Evolutionary conservation across 805 yeast genomes (phyloP), one percentile per base, ranked within the genome.

Genomic region (Hanseniaspora pseudoguilliermondii): DNA sequence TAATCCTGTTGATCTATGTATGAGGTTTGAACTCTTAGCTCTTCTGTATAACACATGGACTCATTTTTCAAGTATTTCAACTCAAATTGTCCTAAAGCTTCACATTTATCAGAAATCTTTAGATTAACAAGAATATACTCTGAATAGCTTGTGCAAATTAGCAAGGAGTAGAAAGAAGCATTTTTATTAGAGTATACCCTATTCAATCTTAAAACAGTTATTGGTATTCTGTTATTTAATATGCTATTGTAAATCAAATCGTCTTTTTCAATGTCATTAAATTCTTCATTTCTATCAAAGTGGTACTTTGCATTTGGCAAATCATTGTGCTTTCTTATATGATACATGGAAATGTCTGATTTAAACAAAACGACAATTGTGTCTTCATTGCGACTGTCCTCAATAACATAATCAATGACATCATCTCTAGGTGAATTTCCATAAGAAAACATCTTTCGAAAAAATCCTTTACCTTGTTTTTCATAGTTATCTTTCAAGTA

Each of bases 351-450:
- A 16, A 53, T 29, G 11, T 44, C 46, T 2, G 56, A 53, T 3
- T 29, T 42, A n/a, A 53, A 53, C 25, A 53, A 21, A 9, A 53
- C 56, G 38, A 50, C 39, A 18, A 53, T 32, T 13, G 50, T 46
- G 18, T 43, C 46, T 29, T 53, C 48, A 10, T 35, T 39, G n/a
- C 16, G 15, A 2, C 27, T 21, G 10, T 53, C 41, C 34, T 53
- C 56, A 39, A 53, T 35, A 38, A 44, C 56, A 39, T 46, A 53
- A 53, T 53, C 56, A 9, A 53, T 21, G 21, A 53, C 50, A 46
- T 53, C 50, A 18, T 7, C 32, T 46, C 50, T 46, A 15, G 39
- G 21, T 34, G 39, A n/a, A 20, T 21, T 32, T n/a, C 21, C 21
- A 4, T 16, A 18, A 6, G 42, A 38, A 16, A 46, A 46, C 8